These are phyloP conservation scores for Podospora pseudocomata DNA, from an alignment of 495 filamentous ascomycete species.

Conservation along the genomic window DNA sequence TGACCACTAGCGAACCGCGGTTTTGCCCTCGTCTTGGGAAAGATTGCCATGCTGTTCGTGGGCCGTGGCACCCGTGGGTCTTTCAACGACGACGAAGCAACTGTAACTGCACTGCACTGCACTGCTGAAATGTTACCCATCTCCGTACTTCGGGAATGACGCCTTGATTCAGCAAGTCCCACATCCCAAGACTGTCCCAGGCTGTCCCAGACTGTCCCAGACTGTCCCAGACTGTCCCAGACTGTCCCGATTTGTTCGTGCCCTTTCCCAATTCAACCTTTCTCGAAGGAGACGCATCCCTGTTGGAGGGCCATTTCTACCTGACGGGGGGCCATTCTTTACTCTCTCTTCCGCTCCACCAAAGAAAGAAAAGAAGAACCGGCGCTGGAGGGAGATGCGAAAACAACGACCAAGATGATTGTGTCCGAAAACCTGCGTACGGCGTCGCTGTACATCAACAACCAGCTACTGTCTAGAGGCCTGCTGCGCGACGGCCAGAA, in stretches of 20 bases:
- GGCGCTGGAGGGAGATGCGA: not conserved
- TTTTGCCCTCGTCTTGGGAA: conserved; percentile 2
- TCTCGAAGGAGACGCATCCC: not conserved
- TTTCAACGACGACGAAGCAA: not conserved
- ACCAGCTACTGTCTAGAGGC: conserved; percentile 84
- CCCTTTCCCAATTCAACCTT: not conserved
- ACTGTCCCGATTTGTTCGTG: not conserved
- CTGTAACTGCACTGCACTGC: too few relatives aligned
- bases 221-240: not conserved
- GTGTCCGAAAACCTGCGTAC: conserved; percentile 77
- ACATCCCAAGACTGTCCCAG: not conserved
- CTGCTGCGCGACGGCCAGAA: conserved; percentile 76
- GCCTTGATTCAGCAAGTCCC: not conserved
- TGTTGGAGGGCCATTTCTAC: not conserved
- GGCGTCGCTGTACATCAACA: conserved; percentile 94
- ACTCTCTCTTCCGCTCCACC: conserved; percentile 2
- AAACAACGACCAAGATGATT: conserved; percentile 48
- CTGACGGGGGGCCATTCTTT: not conserved
- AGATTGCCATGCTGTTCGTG: not conserved
- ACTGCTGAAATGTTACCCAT: not conserved
- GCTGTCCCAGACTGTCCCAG: not conserved
- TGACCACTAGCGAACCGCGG: conserved; percentile 19
- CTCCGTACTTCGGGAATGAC: not conserved
- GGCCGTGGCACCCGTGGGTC: not conserved
- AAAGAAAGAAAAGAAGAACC: not conserved